A percentile compares a stretch with the other conserved stretches of the same genome.
Evolutionary conservation across 2,329 filamentous ascomycete genomes (phyloP).

Genomic region (Colletotrichum sp.): DNA sequence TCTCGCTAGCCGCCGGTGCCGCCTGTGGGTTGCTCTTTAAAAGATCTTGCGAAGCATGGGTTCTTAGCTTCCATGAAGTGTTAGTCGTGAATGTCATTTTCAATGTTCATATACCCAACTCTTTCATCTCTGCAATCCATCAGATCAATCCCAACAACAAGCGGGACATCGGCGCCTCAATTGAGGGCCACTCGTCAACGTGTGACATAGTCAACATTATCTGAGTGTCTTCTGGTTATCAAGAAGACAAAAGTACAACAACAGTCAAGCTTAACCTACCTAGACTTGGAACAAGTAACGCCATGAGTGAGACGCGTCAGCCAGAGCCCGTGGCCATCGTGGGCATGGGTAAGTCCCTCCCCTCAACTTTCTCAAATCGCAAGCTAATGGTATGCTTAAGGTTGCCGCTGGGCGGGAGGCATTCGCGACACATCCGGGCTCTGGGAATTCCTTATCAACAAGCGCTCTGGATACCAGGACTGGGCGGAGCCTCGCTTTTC

Average conservation of each 20-base stretch:
- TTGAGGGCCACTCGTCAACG: background rate
- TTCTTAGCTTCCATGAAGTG: accelerated
- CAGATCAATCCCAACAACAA: background rate
- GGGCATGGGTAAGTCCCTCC: background rate
- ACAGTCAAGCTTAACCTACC: accelerated
- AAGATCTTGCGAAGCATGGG: accelerated
- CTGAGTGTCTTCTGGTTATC: background rate
- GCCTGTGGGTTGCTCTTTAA: background rate
- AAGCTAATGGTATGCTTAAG: background rate
- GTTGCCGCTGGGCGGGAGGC: background rate
- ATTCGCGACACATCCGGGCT: constrained; percentile 6
- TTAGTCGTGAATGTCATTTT: background rate
- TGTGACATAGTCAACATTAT: background rate
- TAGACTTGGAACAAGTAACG: background rate
- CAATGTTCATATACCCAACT: background rate
- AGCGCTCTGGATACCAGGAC: background rate
- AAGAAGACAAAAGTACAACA: background rate
- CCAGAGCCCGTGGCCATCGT: background rate
- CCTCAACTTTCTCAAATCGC: accelerated
- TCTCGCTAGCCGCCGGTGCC: background rate
- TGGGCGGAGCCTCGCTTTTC: background rate
- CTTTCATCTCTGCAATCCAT: background rate
- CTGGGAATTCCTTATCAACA: constrained; percentile 23
- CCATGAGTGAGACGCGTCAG: background rate
- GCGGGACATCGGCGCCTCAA: background rate